Base-by-base conservation (phyloP, 352 stramenopile genomes). In the Globisporangium canariense region DNA sequence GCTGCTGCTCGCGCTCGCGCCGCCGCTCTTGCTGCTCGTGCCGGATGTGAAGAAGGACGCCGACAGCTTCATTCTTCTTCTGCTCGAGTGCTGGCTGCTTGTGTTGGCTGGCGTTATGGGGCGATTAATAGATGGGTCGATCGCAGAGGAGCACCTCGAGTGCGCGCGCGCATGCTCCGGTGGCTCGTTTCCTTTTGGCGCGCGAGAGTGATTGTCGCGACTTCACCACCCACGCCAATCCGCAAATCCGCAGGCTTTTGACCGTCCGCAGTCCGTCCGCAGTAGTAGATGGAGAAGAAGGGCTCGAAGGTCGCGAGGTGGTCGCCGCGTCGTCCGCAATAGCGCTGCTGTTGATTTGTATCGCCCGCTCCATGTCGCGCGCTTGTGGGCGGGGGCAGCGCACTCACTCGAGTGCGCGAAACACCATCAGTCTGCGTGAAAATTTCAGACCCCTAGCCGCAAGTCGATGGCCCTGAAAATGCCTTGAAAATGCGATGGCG, bases 381-480 rank as follows among this genome's bases (percentile, higher is more conserved):
- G 36, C 13, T 36, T 8, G 32, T 28, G 25, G 25, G 25, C 25
- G 25, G 25, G 25, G 25, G 25, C 25, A 18, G 7, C 36, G 51
- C 36, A 14, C 36, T 47, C 14, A 11, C 7, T 34, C 14, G 30
- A 60, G 55, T 51, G 32, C 14, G 38, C 58, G 25, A 64, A 50
- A 56, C 59, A 22, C 49, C n/a, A 57, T 10, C 62, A 63, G 60
- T 66, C 68, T 25, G 49, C 68, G 34, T 58, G 69, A 90, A 90
- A 90, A 70, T 90, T 90, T 90, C 79, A 83, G 32, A 83, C 56
- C 78, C 81, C 81, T 88, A 90, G 71, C 71, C 58, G 43, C 45
- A 2, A 38, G 25, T 28, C 25, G 25, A 28, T 28, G 25, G 25
- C 1, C 25, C 25, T 28, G 25, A 28, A 28, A 28, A 28, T 28